Evolutionary conservation across 371 early-diverging fungal species (phyloP), one percentile per base, ranked within the genome.

Genomic region (Chytridiales sp.): DNA sequence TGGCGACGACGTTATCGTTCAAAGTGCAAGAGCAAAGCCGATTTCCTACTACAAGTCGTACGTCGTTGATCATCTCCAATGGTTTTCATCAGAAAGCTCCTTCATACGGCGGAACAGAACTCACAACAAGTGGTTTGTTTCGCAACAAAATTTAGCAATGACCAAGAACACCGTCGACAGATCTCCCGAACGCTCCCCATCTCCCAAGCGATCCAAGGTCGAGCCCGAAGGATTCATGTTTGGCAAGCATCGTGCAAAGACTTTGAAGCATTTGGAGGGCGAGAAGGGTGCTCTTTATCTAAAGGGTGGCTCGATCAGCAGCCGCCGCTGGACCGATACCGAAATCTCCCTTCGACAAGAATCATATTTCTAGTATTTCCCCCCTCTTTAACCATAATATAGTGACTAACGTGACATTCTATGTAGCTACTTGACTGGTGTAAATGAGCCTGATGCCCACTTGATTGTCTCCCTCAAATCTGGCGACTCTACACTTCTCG

Each of bases 321-420:
- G 4, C 41, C 15, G 54, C 2, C 39, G 54, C 15, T 69, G 70
- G 66, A 75, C 72, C 46, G 76, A 75, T 58, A 58, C 63, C 36
- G 72, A 72, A 39, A 30, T 79, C 24, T 69, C 81, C 32, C 92
- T 93, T 77, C 84, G 90, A 68, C 94, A 94, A 70, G 92, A 93
- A 70, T 84, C 86, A 63, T 87, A 88, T 82, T 92, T 92, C 56
- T 69, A 61, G 61, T 64, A 36, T 3, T 52, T 42, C n/a, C 3
- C 34, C 85, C 87, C 4, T 15, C 29, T 3, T 26, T 17, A 51
- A 26, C 52, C 29, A 24, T 29, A 30, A 11, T 42, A 4, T 41
- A 21, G 26, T 44, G 42, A 15, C 19, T 15, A 13, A 19, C 21
- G 9, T 44, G 19, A 29, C 34, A 31, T 44, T 17, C 27, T 13